Percentiles rank a stretch among this genome's conserved stretches.
These are phyloP conservation scores for Neurospora terricola DNA, from an alignment of 495 filamentous ascomycete genomes.

Conservation along the genomic window DNA sequence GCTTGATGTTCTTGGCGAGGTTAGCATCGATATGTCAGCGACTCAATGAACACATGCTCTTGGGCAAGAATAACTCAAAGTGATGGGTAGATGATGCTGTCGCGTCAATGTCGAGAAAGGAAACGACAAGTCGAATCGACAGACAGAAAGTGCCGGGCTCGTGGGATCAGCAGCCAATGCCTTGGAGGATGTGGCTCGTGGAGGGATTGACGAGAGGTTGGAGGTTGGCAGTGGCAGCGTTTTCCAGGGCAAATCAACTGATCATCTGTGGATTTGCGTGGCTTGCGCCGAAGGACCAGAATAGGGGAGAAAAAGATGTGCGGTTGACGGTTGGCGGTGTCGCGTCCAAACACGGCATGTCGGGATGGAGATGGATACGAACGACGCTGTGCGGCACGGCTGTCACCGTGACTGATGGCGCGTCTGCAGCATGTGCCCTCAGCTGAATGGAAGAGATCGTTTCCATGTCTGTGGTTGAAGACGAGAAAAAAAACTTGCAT, in stretches of 20 bases:
- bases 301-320: neutral
- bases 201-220: neutral
- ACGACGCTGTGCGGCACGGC: neutral
- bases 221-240: neutral
- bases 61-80: neutral
- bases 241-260: neutral
- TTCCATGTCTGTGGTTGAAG: neutral
- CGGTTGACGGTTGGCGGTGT: neutral
- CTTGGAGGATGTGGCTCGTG: neutral
- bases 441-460: neutral
- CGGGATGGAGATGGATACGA: neutral
- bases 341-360: neutral
- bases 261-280: neutral
- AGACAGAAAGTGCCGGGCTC: neutral
- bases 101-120: neutral
- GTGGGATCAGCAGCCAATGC: neutral
- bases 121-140: neutral
- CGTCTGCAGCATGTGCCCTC: neutral
- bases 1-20: neutral
- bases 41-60: neutral
- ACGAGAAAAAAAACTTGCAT: neutral
- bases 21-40: neutral
- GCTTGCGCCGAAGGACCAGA: neutral
- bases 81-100: neutral
- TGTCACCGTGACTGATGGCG: neutral